Base-by-base conservation (phyloP, 305 asterid species). In the Fraxinus albicans region DNA sequence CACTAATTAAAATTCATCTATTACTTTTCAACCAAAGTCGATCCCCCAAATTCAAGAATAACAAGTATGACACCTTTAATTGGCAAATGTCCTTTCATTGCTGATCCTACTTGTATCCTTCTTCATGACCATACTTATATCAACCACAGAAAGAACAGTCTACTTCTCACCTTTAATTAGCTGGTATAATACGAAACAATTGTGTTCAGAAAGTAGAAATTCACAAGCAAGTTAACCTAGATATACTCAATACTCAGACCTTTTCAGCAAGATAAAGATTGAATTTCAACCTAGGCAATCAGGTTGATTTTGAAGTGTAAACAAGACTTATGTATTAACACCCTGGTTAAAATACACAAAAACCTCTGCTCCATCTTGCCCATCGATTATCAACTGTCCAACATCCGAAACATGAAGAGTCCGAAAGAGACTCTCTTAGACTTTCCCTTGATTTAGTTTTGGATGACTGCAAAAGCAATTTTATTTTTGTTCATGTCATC, bases 381-480 rank as follows among this genome's bases (percentile, higher is more conserved):
- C 74, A 4, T 27, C 36, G 19, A 12, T 10, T 67, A 67, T 67
- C n/a, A 65, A 34, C 40, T 80, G 60, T 50, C n/a, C 38, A 33
- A 23, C 83, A 73, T n/a, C 17, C 58, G 8, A 42, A 34, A 75
- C 70, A 3, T 42, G 47, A 47, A 74, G 75, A 36, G 13, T 82
- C 81, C 8, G 21, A 42, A 7, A 81, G 72, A 73, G 47, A 40
- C 55, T 35, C 40, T 21, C 42, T 23, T 27, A 12, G 74, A 27
- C 74, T 27, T 67, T 67, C 70, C 65, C 50, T 76, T 67, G 73
- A 38, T 76, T 84, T 33, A 79, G 77, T 44, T 76, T 53, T 47
- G 40, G 65, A 76, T 72, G 70, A 65, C 55, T 72, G 44, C 21
- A 13, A 53, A 36, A 76, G 63, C 63, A 53, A 53, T 17, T 53